Percentiles rank a stretch among this genome's conserved stretches.
Evolutionary conservation across 371 early-diverging fungal species (phyloP).

Genomic region (Lichtheimia hyalospora): DNA sequence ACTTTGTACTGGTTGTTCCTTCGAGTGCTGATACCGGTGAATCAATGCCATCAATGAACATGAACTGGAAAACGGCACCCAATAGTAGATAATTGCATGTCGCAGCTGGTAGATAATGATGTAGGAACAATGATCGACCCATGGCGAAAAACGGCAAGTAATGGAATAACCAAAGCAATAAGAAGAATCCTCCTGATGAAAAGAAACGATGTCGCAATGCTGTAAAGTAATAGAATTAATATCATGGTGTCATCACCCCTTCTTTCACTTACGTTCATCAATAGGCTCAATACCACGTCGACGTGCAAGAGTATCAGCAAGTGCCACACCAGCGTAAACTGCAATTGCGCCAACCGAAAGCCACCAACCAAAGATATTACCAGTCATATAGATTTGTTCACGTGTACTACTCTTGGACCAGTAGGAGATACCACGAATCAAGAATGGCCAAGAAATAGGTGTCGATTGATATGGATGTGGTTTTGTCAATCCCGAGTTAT

Average conservation of each 20-base stretch:
- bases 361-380: conserved; percentile 97
- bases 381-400: conserved; percentile 94
- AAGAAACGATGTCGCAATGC: conserved; percentile 62
- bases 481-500: conserved; percentile 88
- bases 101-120: conserved; percentile 95
- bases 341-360: conserved; percentile 55
- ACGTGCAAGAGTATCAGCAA: conserved; percentile 67
- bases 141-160: conserved; percentile 96
- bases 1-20: conserved; percentile 24
- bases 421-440: conserved; percentile 90
- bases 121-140: conserved; percentile 95
- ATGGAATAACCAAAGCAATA: conserved; percentile 87
- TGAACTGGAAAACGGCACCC: conserved; percentile 68
- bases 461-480: conserved; percentile 91
- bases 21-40: conserved; percentile 50
- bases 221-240: conserved; percentile 6
- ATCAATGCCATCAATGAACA: conserved; percentile 62
- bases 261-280: conserved; percentile 31
- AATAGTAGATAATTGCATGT: conserved; percentile 78
- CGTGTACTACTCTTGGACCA: conserved; percentile 76
- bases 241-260: no score
- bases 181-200: conserved; percentile 78
- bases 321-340: conserved; percentile 53
- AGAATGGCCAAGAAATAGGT: conserved; percentile 89
- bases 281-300: conserved; percentile 74